phyloP scores from a whole-genome alignment of 2,329 filamentous ascomycete species.

The Mycogone perniciosa region DNA sequence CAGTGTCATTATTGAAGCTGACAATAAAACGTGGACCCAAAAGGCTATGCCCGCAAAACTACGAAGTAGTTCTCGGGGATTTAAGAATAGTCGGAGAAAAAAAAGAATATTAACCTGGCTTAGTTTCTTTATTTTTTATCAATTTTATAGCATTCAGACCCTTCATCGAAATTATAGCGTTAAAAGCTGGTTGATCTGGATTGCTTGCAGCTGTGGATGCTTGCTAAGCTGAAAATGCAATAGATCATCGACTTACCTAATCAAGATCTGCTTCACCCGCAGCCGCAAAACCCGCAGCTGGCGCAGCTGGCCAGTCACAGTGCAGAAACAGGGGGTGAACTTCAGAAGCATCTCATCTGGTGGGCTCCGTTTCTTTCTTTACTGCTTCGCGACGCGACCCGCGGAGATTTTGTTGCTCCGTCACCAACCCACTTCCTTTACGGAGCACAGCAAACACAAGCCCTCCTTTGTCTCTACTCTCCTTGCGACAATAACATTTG shows the following conservation, averaged over 20 bases:
- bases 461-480: background rate
- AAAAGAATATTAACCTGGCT: too few species aligned
- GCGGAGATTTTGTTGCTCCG: constrained; percentile 5
- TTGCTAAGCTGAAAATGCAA: background rate
- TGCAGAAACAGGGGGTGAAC: constrained; percentile 3
- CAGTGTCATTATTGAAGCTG: too few species aligned
- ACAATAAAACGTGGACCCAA: too few species aligned
- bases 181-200: too few species aligned
- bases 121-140: too few species aligned
- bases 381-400: constrained; percentile 13
- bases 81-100: too few species aligned
- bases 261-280: background rate
- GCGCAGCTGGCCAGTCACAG: constrained; percentile 2
- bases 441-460: background rate
- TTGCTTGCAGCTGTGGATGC: background rate
- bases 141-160: too few species aligned
- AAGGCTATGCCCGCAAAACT: too few species aligned
- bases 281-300: constrained; percentile 4
- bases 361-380: background rate
- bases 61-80: too few species aligned
- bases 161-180: too few species aligned
- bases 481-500: background rate
- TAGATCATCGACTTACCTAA: background rate
- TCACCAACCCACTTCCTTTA: background rate
- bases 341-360: constrained; percentile 4